phyloP scores from a whole-genome alignment of 768 basidiomycete genomes.

The Auricularia sp. region DNA sequence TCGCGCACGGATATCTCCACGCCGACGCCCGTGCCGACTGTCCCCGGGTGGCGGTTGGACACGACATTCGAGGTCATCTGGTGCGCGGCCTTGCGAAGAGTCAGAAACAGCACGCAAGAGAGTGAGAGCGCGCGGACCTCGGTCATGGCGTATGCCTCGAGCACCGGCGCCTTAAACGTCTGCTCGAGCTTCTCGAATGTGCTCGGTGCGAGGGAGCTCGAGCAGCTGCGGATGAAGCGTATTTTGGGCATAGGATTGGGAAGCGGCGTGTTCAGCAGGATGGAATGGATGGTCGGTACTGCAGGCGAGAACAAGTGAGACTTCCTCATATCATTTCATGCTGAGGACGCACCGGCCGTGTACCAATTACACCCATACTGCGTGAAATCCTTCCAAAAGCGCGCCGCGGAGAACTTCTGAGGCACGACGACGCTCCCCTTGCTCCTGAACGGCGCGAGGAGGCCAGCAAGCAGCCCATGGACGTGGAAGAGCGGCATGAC shows the following conservation, averaged over 20 bases:
- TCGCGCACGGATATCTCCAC: constrained; percentile 23
- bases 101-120: constrained; percentile 24
- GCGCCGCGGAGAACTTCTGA: constrained; percentile 41
- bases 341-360: constrained; percentile 14
- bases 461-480: constrained; percentile 49
- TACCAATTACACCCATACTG: constrained; percentile 38
- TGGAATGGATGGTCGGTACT: constrained; percentile 27
- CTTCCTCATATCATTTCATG: background rate
- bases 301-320: too few relatives aligned
- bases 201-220: constrained; percentile 44
- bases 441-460: constrained; percentile 48
- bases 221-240: constrained; percentile 29
- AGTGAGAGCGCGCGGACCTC: constrained; percentile 38
- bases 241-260: constrained; percentile 23
- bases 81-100: constrained; percentile 28
- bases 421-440: constrained; percentile 48
- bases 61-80: constrained; percentile 19
- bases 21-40: constrained; percentile 23
- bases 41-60: constrained; percentile 20
- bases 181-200: constrained; percentile 39
- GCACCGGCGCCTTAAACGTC: constrained; percentile 42
- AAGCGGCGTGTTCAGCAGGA: constrained; percentile 21
- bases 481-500: constrained; percentile 55
- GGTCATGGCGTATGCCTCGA: constrained; percentile 54
- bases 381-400: constrained; percentile 38